A percentile compares a stretch with the other conserved stretches of the same genome.
Evolutionary conservation across 2,329 filamentous ascomycete genomes (phyloP).

Genomic region (Fusarium sp.): DNA sequence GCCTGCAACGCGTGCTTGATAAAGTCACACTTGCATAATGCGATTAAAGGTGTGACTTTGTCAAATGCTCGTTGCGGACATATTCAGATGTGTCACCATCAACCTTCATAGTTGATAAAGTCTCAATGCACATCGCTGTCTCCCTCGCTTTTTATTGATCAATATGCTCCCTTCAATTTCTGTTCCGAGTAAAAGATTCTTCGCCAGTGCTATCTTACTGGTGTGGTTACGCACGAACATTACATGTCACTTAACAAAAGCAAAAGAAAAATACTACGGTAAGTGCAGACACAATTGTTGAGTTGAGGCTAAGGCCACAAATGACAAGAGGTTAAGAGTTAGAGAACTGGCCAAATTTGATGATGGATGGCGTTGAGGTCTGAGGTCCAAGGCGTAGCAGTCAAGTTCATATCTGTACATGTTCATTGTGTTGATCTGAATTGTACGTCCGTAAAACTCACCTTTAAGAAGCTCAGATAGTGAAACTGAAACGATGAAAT

Average conservation of each 20-base stretch:
- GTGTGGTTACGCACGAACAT: background rate
- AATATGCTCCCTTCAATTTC: accelerated
- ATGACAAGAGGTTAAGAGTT: background rate
- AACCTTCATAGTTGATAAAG: background rate
- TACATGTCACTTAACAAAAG: too few relatives aligned
- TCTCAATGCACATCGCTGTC: accelerated
- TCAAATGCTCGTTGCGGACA: background rate
- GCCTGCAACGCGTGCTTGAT: background rate
- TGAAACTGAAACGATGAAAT: accelerated
- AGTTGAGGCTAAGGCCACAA: background rate
- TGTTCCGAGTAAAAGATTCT: too few relatives aligned
- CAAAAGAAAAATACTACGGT: too few relatives aligned
- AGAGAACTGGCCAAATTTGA: background rate
- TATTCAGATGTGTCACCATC: accelerated
- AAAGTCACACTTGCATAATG: accelerated
- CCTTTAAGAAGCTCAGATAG: too few relatives aligned
- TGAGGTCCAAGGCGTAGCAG: too few relatives aligned
- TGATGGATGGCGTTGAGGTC: background rate
- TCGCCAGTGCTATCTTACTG: too few relatives aligned
- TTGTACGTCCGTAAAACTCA: too few relatives aligned
- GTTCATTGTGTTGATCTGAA: too few relatives aligned
- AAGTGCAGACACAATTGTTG: background rate
- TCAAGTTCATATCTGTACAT: too few relatives aligned
- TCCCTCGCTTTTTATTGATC: background rate
- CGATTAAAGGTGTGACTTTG: background rate